phyloP scores from a whole-genome alignment of 768 basidiomycete species.

The Nidularia pulvinata region DNA sequence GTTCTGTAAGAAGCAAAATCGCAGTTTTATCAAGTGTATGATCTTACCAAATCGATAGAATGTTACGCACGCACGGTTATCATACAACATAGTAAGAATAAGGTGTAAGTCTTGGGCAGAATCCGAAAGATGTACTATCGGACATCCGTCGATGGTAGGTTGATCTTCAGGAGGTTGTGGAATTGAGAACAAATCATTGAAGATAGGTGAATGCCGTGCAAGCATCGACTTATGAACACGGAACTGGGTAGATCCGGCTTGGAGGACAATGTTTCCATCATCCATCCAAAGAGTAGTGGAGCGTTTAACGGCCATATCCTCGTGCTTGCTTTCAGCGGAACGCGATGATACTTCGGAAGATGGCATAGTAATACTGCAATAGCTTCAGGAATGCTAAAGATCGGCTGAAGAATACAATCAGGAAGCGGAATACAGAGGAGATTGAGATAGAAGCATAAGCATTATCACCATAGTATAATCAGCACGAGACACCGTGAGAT shows the following conservation, averaged over 20 bases:
- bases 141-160: conserved; percentile 4
- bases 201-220: conserved; percentile 5
- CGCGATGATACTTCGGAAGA: too few species aligned
- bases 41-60: not conserved
- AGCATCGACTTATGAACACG: conserved; percentile 5
- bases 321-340: too few species aligned
- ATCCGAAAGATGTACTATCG: conserved; percentile 8
- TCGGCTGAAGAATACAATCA: too few species aligned
- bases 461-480: too few species aligned
- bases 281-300: conserved; percentile 1
- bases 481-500: too few species aligned
- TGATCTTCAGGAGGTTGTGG: conserved; percentile 3
- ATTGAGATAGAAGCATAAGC: too few species aligned
- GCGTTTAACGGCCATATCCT: too few species aligned
- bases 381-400: too few species aligned
- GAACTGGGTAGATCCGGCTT: conserved; percentile 5
- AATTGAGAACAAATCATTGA: conserved; percentile 9
- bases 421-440: too few species aligned
- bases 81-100: conserved; percentile 3
- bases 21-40: too few species aligned
- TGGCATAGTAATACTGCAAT: too few species aligned
- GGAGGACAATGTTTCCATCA: conserved; percentile 5
- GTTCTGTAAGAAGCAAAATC: not conserved
- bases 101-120: conserved; percentile 4
- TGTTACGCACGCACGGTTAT: conserved; percentile 1